phyloP scores from a whole-genome alignment of 2,329 filamentous ascomycete species.

The Fusarium nurragi region DNA sequence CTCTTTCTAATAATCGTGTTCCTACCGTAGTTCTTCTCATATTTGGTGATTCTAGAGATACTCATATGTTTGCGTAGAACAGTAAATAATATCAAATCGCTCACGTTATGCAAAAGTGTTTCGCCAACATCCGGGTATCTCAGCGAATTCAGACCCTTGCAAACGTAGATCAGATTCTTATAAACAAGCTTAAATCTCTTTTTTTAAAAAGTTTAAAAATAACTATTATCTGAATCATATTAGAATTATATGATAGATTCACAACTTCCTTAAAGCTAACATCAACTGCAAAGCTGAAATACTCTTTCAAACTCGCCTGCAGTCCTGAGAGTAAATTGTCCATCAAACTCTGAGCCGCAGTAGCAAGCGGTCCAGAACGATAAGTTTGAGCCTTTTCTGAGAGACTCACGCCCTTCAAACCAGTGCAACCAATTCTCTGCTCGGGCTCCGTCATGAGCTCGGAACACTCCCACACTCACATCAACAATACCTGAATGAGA shows the following conservation, averaged over 20 bases:
- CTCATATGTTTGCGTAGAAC: background rate
- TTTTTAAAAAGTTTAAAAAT: too few relatives aligned
- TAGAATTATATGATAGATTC: too few relatives aligned
- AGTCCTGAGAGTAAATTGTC: too few relatives aligned
- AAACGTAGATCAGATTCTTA: too few relatives aligned
- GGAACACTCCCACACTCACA: conserved; percentile 69
- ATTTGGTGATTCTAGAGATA: background rate
- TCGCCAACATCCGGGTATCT: too few relatives aligned
- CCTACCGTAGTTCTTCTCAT: background rate
- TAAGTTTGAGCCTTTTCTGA: conserved; percentile 50
- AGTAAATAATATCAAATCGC: background rate
- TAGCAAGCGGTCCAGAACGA: background rate
- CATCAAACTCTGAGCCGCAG: background rate
- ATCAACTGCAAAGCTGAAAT: background rate
- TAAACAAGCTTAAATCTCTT: background rate
- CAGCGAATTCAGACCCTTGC: too few relatives aligned
- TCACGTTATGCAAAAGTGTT: background rate
- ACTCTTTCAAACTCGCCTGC: too few relatives aligned
- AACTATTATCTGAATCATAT: too few relatives aligned
- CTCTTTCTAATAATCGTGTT: background rate
- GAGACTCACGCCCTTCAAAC: conserved; percentile 66
- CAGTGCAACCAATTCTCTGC: conserved; percentile 70
- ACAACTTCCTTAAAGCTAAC: too few relatives aligned
- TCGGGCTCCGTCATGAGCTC: conserved; percentile 60
- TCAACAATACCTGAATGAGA: conserved; percentile 66